Conservation (phyloP, 2,329 filamentous ascomycete species). For the Arthrobotrys conoides region DNA sequence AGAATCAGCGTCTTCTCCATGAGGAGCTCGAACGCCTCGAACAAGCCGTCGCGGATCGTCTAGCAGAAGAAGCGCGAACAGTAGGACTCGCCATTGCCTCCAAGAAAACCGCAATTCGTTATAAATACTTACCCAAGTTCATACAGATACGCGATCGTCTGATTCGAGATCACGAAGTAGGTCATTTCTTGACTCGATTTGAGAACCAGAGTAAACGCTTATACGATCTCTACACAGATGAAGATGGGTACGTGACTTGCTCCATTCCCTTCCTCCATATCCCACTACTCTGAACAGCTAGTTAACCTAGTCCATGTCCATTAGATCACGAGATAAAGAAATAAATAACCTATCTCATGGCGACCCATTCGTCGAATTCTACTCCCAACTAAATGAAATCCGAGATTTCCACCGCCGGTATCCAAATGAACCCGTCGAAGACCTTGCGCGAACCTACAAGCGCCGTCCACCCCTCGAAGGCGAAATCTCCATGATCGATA, state of each 20-base stretch:
- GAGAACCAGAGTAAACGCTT: conserved; percentile 86
- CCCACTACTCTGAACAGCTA: conserved; percentile 11
- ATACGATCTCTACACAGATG: conserved; percentile 86
- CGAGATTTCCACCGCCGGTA: conserved; percentile 91
- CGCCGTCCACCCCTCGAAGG: conserved; percentile 75
- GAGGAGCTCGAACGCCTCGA: conserved; percentile 97
- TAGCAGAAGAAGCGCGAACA: conserved; percentile 88
- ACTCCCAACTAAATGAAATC: conserved; percentile 83
- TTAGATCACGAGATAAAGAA: conserved; percentile 78
- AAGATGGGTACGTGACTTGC: conserved; percentile 69
- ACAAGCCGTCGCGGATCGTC: conserved; percentile 90
- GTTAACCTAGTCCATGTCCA: conserved; percentile 1
- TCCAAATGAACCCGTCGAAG: conserved; percentile 94
- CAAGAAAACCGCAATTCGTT: conserved; percentile 1
- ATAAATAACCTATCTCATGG: conserved; percentile 86
- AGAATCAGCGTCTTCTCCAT: conserved; percentile 93
- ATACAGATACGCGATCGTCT: conserved; percentile 86
- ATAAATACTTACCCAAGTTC: conserved; percentile 31
- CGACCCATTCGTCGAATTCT: conserved; percentile 91
- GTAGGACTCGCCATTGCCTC: conserved; percentile 69
- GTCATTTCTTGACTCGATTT: conserved; percentile 87
- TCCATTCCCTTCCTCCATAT: not conserved
- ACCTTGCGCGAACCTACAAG: conserved; percentile 92
- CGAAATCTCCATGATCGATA: conserved; percentile 78
- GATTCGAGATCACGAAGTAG: conserved; percentile 90